Evolutionary conservation across 2,329 filamentous ascomycete species (phyloP).

Genomic region (Fusarium chuoi): DNA sequence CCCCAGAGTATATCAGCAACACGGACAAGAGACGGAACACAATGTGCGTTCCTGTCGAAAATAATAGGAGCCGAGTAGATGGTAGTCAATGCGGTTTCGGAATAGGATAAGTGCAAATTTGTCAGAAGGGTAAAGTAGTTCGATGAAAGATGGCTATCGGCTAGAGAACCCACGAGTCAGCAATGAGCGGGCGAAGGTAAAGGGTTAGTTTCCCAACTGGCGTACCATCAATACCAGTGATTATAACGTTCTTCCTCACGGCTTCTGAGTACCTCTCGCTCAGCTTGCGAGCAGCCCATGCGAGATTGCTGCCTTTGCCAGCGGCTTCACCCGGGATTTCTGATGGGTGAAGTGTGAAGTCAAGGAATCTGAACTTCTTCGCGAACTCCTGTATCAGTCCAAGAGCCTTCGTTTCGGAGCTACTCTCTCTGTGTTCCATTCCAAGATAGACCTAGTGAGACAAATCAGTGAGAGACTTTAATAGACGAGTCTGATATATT

Average conservation of each 20-base stretch:
- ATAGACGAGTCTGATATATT: not conserved
- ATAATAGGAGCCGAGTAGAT: conserved; percentile 77
- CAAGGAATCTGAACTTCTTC: conserved; percentile 73
- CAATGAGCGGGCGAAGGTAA: not conserved
- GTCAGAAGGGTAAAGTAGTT: conserved; percentile 75
- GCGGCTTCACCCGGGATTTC: conserved; percentile 75
- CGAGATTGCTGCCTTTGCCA: conserved; percentile 79
- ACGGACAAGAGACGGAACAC: conserved; percentile 73
- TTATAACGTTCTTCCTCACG: conserved; percentile 68
- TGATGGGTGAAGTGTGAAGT: conserved; percentile 73
- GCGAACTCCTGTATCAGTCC: conserved; percentile 70
- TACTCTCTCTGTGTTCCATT: conserved; percentile 76
- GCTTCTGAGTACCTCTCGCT: conserved; percentile 68
- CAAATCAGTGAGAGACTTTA: conserved; percentile 5
- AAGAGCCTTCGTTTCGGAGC: conserved; percentile 69
- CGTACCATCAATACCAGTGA: conserved; percentile 79
- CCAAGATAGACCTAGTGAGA: conserved; percentile 71
- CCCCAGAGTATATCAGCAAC: conserved; percentile 79
- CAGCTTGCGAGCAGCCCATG: conserved; percentile 74
- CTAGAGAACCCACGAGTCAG: conserved; percentile 52
- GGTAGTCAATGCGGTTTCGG: conserved; percentile 69
- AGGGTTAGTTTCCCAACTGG: conserved; percentile 20
- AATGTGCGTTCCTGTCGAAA: conserved; percentile 78
- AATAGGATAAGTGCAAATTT: conserved; percentile 68
- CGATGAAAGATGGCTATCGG: conserved; percentile 75